phyloP scores from a whole-genome alignment of 371 early-diverging fungal genomes.

The Nosema granulosis region DNA sequence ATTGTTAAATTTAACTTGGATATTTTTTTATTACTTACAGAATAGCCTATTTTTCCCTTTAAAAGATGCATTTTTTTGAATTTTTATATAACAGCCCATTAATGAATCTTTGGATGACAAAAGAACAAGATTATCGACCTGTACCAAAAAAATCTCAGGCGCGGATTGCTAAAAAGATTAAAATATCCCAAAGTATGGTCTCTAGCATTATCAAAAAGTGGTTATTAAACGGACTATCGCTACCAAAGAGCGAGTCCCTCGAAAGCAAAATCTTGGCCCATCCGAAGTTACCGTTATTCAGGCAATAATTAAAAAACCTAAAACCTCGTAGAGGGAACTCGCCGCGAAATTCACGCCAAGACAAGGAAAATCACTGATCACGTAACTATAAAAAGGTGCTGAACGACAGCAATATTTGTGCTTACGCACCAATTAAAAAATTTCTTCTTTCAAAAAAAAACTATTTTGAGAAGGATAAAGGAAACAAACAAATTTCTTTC shows the following conservation, averaged over 20 bases:
- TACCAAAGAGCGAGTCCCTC: too few species aligned
- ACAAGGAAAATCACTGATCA: neutral
- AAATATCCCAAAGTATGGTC: neutral
- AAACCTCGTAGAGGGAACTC: neutral
- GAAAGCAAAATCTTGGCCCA: too few species aligned
- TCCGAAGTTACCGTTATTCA: too few species aligned
- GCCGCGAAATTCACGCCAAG: neutral
- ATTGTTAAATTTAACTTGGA: neutral
- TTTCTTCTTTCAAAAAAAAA: neutral
- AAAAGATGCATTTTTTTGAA: neutral
- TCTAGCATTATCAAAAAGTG: neutral
- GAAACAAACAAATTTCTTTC: neutral
- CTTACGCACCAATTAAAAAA: neutral
- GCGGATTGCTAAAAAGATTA: neutral
- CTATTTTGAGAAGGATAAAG: neutral
- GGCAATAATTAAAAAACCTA: neutral
- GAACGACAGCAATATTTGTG: neutral
- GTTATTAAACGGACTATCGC: too few species aligned
- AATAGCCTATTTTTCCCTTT: neutral
- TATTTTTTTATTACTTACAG: neutral
- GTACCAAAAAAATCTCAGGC: neutral
- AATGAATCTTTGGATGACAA: neutral
- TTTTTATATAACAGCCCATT: neutral
- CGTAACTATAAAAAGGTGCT: neutral
- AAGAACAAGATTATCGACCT: neutral